These are phyloP conservation scores for Coemansia sp. DNA, from an alignment of 192 early-diverging fungal genomes.

Conservation along the genomic window DNA sequence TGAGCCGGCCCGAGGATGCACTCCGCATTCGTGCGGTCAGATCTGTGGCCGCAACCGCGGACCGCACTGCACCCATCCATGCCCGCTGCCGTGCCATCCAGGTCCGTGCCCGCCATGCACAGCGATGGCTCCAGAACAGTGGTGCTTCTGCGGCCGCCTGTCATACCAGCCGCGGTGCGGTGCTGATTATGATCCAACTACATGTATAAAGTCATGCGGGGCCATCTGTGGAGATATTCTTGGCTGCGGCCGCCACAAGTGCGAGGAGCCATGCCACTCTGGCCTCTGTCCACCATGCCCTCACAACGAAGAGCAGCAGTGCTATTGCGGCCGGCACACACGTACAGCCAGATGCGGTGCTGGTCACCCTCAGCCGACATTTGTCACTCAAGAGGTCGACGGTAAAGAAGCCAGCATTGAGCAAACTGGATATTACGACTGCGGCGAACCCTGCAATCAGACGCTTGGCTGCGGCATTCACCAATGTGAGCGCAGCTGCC, in stretches of 20 bases:
- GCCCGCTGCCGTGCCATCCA: slow-evolving; percentile 84
- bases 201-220: slow-evolving; percentile 67
- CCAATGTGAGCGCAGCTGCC: slow-evolving; percentile 60
- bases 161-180: slow-evolving; percentile 69
- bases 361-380: slow-evolving; percentile 37
- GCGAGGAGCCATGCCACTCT: slow-evolving; percentile 64
- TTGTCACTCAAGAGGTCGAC: background rate
- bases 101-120: slow-evolving; percentile 93
- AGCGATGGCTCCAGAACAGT: slow-evolving; percentile 66
- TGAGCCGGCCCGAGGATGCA: slow-evolving; percentile 57
- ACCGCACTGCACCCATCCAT: slow-evolving; percentile 71
- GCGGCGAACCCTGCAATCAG: slow-evolving; percentile 26
- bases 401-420: background rate
- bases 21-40: slow-evolving; percentile 85
- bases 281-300: slow-evolving; percentile 68
- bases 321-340: slow-evolving; percentile 67
- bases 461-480: slow-evolving; percentile 62
- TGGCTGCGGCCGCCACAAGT: slow-evolving; percentile 70
- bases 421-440: slow-evolving; percentile 30
- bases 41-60: slow-evolving; percentile 63
- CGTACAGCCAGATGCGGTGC: slow-evolving; percentile 60
- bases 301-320: slow-evolving; percentile 55
- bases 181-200: slow-evolving; percentile 62
- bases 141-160: slow-evolving; percentile 82
- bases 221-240: slow-evolving; percentile 64